Evolutionary conservation across 2,329 filamentous ascomycete genomes (phyloP).

Genomic region (Aspergillus glaucus): DNA sequence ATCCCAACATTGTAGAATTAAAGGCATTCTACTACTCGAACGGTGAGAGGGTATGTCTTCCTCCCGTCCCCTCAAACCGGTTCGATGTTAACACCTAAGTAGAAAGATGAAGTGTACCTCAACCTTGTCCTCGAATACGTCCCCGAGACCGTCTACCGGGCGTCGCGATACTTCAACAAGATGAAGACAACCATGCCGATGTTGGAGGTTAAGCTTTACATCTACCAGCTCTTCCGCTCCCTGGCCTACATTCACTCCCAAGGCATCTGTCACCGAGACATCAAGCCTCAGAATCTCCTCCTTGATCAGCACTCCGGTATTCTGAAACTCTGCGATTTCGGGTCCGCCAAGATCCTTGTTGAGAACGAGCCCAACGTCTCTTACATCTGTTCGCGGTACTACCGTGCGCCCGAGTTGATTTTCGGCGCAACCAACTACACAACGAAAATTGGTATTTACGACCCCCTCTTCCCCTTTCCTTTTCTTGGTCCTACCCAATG

Average conservation of each 20-base stretch:
- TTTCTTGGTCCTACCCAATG: neutral
- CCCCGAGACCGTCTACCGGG: slow-evolving; percentile 95
- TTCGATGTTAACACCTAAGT: slow-evolving; percentile 1
- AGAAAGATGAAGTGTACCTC: slow-evolving; percentile 98
- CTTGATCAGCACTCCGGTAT: slow-evolving; percentile 87
- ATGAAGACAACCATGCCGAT: slow-evolving; percentile 99
- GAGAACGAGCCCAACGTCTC: slow-evolving; percentile 99
- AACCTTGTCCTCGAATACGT: slow-evolving; percentile 98
- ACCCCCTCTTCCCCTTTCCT: neutral
- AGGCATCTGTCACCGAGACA: slow-evolving; percentile 97
- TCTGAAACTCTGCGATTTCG: slow-evolving; percentile 97
- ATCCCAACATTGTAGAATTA: slow-evolving; percentile 97
- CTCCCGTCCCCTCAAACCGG: neutral
- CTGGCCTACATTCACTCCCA: slow-evolving; percentile 98
- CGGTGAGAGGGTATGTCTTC: slow-evolving; percentile 74
- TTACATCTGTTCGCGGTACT: slow-evolving; percentile 99
- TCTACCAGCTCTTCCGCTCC: slow-evolving; percentile 97
- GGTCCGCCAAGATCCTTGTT: slow-evolving; percentile 95
- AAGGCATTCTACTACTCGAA: slow-evolving; percentile 99
- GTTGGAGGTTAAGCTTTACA: slow-evolving; percentile 98
- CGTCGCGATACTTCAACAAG: slow-evolving; percentile 98
- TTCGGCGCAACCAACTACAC: slow-evolving; percentile 99
- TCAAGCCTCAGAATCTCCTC: slow-evolving; percentile 96
- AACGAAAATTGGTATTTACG: slow-evolving; percentile 87
- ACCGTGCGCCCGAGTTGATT: slow-evolving; percentile 94